phyloP scores from a whole-genome alignment of 192 early-diverging fungal genomes.

The Kappamyces sp. region DNA sequence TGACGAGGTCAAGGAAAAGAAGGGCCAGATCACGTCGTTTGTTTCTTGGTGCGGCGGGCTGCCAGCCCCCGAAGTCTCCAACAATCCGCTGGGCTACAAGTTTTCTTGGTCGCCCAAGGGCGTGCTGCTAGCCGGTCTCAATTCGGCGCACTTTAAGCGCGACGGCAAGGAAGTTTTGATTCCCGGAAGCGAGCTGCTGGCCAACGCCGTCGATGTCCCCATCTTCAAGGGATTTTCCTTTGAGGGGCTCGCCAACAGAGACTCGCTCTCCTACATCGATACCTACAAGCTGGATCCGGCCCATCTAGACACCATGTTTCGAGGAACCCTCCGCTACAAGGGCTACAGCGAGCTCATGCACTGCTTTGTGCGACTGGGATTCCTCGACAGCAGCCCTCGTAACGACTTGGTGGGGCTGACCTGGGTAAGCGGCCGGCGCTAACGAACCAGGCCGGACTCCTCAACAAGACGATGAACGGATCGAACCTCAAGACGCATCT shows the following conservation, averaged over 20 bases:
- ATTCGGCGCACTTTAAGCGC: slow-evolving; percentile 74
- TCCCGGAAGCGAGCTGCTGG: slow-evolving; percentile 60
- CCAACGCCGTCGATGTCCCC: slow-evolving; percentile 64
- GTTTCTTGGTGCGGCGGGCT: slow-evolving; percentile 97
- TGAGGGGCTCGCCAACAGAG: slow-evolving; percentile 92
- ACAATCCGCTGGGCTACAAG: slow-evolving; percentile 98
- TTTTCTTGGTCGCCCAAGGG: slow-evolving; percentile 90
- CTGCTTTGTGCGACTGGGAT: slow-evolving; percentile 68
- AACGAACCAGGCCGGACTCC: background rate
- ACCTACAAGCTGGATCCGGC: slow-evolving; percentile 73
- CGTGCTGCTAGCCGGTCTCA: slow-evolving; percentile 82
- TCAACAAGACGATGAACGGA: background rate
- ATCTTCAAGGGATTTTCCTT: slow-evolving; percentile 85
- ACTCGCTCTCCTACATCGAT: slow-evolving; percentile 82
- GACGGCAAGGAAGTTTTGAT: slow-evolving; percentile 69
- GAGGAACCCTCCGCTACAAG: slow-evolving; percentile 88
- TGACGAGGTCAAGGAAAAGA: slow-evolving; percentile 78
- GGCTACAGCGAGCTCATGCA: slow-evolving; percentile 88
- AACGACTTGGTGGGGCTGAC: slow-evolving; percentile 20
- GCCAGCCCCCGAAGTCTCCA: slow-evolving; percentile 91
- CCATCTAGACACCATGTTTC: slow-evolving; percentile 83
- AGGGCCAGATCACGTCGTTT: slow-evolving; percentile 69
- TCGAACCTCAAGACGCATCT: no score
- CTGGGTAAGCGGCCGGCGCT: background rate
- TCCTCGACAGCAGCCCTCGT: slow-evolving; percentile 54